Percentiles rank a stretch among this genome's conserved stretches.
phyloP scores from a whole-genome alignment of 2,329 filamentous ascomycete genomes.

The Paramyrothecium roridum region DNA sequence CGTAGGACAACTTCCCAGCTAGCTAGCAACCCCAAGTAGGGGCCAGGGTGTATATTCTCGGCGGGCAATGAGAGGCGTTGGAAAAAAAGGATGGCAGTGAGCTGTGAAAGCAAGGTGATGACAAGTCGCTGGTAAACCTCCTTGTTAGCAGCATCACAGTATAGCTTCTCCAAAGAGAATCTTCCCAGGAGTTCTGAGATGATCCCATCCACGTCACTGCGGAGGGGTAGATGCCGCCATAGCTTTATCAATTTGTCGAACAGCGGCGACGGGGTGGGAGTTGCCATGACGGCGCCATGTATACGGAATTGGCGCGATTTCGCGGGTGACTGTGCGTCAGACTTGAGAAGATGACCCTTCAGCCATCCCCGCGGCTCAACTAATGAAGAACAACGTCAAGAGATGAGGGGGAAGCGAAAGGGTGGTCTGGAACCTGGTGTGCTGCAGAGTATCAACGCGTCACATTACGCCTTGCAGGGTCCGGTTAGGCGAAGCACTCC shows the following conservation, averaged over 20 bases:
- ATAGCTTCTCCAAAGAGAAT: constrained; percentile 39
- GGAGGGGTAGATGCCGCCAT: constrained; percentile 31
- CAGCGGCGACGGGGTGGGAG: constrained; percentile 27
- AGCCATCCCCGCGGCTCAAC: no score
- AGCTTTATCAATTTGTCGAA: constrained; percentile 31
- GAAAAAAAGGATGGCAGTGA: constrained; percentile 34
- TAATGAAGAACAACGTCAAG: no score
- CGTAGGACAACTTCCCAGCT: constrained; percentile 37
- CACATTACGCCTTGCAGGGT: no score
- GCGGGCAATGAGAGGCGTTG: constrained; percentile 36
- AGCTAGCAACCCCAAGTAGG: constrained; percentile 32
- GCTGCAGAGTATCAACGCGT: no score
- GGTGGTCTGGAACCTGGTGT: no score
- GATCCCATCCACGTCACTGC: constrained; percentile 37
- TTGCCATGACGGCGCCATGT: constrained; percentile 12
- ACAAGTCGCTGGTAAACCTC: constrained; percentile 32
- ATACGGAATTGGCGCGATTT: background rate
- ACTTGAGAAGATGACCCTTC: no score
- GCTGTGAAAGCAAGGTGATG: constrained; percentile 29
- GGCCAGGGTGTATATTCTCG: constrained; percentile 27
- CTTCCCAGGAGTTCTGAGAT: constrained; percentile 36
- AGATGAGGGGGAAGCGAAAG: no score
- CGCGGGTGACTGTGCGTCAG: no score
- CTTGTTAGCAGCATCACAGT: constrained; percentile 25
- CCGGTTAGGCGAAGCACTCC: no score